Percentiles rank a stretch among this genome's conserved stretches.
Conservation (phyloP, 225 moss, liverwort and hornwort species). For the Polytrichum formosum region DNA sequence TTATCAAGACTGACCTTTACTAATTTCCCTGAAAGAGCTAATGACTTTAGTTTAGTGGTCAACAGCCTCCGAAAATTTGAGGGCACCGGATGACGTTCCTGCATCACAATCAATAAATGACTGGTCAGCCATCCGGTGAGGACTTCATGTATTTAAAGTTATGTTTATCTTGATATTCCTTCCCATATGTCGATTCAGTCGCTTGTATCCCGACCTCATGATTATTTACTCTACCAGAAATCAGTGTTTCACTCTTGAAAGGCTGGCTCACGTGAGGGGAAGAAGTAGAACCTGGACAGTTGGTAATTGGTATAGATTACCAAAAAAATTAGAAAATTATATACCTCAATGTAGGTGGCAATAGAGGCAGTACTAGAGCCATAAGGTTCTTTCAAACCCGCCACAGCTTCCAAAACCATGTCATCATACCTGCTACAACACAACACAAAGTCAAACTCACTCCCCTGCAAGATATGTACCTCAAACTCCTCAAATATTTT, state of each 20-base stretch:
- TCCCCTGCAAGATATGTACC: no score
- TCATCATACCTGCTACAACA: constrained; percentile 76
- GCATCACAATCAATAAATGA: constrained; percentile 34
- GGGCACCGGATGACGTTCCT: constrained; percentile 99
- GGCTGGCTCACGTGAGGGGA: no score
- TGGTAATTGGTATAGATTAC: no score
- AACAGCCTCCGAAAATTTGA: constrained; percentile 95
- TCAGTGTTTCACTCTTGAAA: background rate
- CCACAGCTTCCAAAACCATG: constrained; percentile 83
- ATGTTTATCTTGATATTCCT: background rate
- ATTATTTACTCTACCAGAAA: background rate
- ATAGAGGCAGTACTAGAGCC: constrained; percentile 97
- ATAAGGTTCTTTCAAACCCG: constrained; percentile 86
- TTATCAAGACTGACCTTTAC: constrained; percentile 68
- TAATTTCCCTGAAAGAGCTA: constrained; percentile 88
- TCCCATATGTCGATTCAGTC: background rate
- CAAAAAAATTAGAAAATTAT: background rate
- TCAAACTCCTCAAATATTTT: no score
- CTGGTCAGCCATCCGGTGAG: constrained; percentile 3
- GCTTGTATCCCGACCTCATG: background rate
- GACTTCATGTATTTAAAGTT: background rate
- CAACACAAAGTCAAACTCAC: no score
- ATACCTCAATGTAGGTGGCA: constrained; percentile 96
- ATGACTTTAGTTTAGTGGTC: constrained; percentile 89
- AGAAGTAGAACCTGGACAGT: no score